Percentiles rank a stretch among this genome's conserved stretches.
Conservation (phyloP, 345 rosid species). For the Euphorbia peplus region DNA sequence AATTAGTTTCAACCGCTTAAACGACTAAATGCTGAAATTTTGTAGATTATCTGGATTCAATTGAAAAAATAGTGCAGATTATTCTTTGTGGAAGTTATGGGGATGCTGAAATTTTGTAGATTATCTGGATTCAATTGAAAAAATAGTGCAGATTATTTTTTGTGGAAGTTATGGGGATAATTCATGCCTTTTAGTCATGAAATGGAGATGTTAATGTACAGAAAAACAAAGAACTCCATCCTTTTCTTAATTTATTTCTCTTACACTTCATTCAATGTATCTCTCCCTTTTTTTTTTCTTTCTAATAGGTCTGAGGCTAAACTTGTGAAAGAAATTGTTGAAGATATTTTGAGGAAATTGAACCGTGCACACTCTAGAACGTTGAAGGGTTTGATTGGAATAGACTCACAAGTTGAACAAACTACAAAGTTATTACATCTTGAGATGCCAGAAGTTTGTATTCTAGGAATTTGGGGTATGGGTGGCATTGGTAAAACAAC, state of each 20-base stretch:
- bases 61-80: no score
- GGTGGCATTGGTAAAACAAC: slow-evolving; percentile 2
- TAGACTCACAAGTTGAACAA: not conserved
- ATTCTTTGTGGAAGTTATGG: no score
- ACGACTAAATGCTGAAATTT: no score
- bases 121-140: not conserved
- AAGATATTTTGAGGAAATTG: not conserved
- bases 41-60: not conserved
- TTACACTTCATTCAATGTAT: no score
- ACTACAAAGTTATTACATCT: not conserved
- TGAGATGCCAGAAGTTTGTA: not conserved
- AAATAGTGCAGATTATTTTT: not conserved
- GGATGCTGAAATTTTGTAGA: no score
- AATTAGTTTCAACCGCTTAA: no score
- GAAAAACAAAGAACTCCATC: not conserved
- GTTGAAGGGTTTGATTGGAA: not conserved
- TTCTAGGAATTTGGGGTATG: not conserved
- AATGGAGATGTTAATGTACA: not conserved
- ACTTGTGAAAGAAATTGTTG: not conserved
- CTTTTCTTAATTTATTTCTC: not conserved
- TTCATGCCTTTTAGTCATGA: no score
- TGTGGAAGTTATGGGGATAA: no score
- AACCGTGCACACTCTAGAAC: not conserved
- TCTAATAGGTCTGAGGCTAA: not conserved
- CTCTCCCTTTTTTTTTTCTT: no score